phyloP scores from a whole-genome alignment of 2,329 filamentous ascomycete species.

The Elsinoe batatas region DNA sequence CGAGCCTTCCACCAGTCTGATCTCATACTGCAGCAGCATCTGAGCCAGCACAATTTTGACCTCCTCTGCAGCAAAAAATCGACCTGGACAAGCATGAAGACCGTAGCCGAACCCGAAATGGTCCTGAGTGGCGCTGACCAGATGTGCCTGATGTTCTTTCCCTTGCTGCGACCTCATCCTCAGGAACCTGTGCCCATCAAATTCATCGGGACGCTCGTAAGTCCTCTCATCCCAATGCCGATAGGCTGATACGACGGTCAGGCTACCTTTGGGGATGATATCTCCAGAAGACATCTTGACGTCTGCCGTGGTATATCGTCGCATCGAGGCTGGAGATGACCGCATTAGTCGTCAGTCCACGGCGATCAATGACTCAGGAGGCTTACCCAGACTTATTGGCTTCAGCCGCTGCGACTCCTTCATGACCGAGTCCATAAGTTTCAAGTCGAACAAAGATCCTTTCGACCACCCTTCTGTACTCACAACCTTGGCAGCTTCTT shows the following conservation, averaged over 20 bases:
- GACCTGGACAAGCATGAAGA: constrained; percentile 27
- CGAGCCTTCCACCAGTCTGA: constrained; percentile 19
- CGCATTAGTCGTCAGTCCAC: neutral
- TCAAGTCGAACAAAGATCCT: constrained; percentile 21
- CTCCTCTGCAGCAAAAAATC: constrained; percentile 28
- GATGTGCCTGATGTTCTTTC: constrained; percentile 18
- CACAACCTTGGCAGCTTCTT: constrained; percentile 6
- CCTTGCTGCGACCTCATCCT: constrained; percentile 17
- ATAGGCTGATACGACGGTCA: constrained; percentile 15
- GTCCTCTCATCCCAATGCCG: constrained; percentile 11
- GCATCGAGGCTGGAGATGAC: constrained; percentile 19
- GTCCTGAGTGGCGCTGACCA: constrained; percentile 16
- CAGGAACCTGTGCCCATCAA: constrained; percentile 19
- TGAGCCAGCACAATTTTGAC: constrained; percentile 26
- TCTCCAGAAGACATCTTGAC: constrained; percentile 23
- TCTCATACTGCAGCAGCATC: constrained; percentile 27
- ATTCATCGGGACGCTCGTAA: constrained; percentile 17
- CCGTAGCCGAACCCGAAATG: constrained; percentile 25
- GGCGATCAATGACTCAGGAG: neutral
- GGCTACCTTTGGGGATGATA: constrained; percentile 18
- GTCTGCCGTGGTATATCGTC: constrained; percentile 18
- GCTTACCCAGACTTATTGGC: constrained; percentile 17
- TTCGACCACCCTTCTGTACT: constrained; percentile 23
- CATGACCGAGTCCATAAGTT: constrained; percentile 26
- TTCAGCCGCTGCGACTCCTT: constrained; percentile 26